These are phyloP conservation scores for Carpinus fangiana DNA, from an alignment of 306 rosid genomes.

Conservation along the genomic window DNA sequence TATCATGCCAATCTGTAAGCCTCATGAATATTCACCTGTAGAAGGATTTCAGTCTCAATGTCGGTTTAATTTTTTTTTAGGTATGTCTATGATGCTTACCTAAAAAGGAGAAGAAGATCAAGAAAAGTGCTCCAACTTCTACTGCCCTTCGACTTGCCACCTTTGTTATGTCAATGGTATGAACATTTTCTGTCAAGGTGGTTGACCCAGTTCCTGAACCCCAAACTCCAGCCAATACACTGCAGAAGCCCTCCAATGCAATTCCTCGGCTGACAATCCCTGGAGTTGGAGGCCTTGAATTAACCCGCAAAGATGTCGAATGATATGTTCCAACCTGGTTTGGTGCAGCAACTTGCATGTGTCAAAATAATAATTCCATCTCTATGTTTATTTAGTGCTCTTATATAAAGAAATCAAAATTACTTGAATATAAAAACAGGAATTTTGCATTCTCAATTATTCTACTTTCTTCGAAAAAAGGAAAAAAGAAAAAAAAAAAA, in stretches of 20 bases:
- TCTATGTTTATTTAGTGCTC: conserved; percentile 1
- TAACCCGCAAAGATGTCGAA: conserved; percentile 52
- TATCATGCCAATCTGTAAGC: conserved; percentile 1
- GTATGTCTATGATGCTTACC: conserved; percentile 42
- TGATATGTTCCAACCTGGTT: conserved; percentile 83
- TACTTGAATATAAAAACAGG: neutral
- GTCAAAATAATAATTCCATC: conserved; percentile 18
- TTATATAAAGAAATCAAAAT: conserved; percentile 18
- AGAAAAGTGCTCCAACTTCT: conserved; percentile 73
- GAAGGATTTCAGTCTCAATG: conserved; percentile 9
- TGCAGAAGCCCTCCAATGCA: conserved; percentile 93
- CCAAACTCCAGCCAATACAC: conserved; percentile 90
- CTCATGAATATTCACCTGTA: neutral
- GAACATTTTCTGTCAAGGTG: conserved; percentile 85
- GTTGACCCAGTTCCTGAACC: conserved; percentile 94
- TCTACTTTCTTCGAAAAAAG: neutral
- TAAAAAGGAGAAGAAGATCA: conserved; percentile 70
- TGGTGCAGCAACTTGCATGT: conserved; percentile 17
- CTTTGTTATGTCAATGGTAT: conserved; percentile 73
- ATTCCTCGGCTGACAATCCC: conserved; percentile 94
- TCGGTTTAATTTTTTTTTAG: neutral
- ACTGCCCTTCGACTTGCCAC: conserved; percentile 80
- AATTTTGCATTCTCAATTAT: neutral
- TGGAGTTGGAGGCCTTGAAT: conserved; percentile 67
- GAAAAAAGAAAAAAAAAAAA: neutral